Evolutionary conservation across 2,329 filamentous ascomycete species (phyloP).

Genomic region (Colletotrichum navitas): DNA sequence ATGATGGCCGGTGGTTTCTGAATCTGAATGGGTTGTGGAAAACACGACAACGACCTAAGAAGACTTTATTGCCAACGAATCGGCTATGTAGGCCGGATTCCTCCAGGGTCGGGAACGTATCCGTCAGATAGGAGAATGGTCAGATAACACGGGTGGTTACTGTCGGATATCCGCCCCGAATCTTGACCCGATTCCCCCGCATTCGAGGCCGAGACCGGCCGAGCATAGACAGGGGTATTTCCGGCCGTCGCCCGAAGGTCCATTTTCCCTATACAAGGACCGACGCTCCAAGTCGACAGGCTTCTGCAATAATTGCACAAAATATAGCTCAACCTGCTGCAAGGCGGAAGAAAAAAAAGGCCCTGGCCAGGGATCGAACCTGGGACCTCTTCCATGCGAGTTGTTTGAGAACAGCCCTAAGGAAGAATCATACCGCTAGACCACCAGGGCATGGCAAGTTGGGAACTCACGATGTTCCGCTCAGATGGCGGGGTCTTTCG

Average conservation of each 20-base stretch:
- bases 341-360: background rate
- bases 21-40: background rate
- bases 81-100: slow-evolving; percentile 15
- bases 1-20: background rate
- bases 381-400: slow-evolving; percentile 38
- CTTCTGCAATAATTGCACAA: slow-evolving; percentile 3
- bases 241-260: slow-evolving; percentile 30
- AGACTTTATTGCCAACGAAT: slow-evolving; percentile 22
- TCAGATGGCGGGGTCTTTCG: background rate
- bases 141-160: slow-evolving; percentile 29
- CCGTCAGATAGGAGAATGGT: slow-evolving; percentile 16
- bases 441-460: slow-evolving; percentile 28
- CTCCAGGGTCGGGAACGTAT: slow-evolving; percentile 24
- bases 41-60: background rate
- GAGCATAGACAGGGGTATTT: slow-evolving; percentile 40
- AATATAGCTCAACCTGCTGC: background rate
- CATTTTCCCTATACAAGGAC: slow-evolving; percentile 19
- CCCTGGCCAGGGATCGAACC: slow-evolving; percentile 41
- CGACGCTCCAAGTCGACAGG: background rate
- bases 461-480: background rate
- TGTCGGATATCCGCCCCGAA: slow-evolving; percentile 40
- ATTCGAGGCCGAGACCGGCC: slow-evolving; percentile 39
- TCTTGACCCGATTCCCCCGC: slow-evolving; percentile 39
- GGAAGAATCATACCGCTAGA: slow-evolving; percentile 43
- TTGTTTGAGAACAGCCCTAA: slow-evolving; percentile 22